Percentiles rank a stretch among this genome's conserved stretches.
These are phyloP conservation scores for Phyllosticta ampelicida DNA, from an alignment of 2,329 filamentous ascomycete genomes.

Conservation along the genomic window DNA sequence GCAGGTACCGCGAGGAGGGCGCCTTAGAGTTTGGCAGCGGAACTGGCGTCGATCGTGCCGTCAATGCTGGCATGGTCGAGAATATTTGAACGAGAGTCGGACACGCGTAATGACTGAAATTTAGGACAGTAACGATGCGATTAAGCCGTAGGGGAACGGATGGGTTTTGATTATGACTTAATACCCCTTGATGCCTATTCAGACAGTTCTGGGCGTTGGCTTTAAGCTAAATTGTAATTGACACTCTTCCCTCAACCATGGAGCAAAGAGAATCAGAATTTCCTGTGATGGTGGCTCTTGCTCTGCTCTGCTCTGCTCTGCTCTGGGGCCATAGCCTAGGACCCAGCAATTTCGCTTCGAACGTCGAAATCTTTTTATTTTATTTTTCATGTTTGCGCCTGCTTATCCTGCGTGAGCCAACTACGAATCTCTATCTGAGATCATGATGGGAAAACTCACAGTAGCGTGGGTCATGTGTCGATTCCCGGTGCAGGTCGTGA, in stretches of 20 bases:
- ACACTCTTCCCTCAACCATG: not conserved
- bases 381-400: too few species aligned
- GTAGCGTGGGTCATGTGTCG: not conserved
- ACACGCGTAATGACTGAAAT: not conserved
- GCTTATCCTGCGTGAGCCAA: too few species aligned
- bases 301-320: too few species aligned
- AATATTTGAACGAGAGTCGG: slow-evolving; percentile 54
- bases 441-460: not conserved
- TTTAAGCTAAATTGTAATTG: not conserved
- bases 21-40: slow-evolving; percentile 29
- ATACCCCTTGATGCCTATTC: not conserved
- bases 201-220: not conserved
- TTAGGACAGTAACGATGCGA: not conserved
- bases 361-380: too few species aligned
- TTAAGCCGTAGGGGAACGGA: not conserved
- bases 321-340: not conserved
- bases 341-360: not conserved
- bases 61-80: slow-evolving; percentile 75
- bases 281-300: too few species aligned
- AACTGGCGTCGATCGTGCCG: slow-evolving; percentile 61
- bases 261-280: not conserved
- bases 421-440: not conserved
- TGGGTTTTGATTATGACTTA: not conserved
- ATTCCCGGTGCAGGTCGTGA: not conserved
- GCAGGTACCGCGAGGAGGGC: slow-evolving; percentile 29